Percentiles rank a stretch among this genome's conserved stretches.
Evolutionary conservation across 2,329 filamentous ascomycete genomes (phyloP).

Genomic region (Periconia sp.): DNA sequence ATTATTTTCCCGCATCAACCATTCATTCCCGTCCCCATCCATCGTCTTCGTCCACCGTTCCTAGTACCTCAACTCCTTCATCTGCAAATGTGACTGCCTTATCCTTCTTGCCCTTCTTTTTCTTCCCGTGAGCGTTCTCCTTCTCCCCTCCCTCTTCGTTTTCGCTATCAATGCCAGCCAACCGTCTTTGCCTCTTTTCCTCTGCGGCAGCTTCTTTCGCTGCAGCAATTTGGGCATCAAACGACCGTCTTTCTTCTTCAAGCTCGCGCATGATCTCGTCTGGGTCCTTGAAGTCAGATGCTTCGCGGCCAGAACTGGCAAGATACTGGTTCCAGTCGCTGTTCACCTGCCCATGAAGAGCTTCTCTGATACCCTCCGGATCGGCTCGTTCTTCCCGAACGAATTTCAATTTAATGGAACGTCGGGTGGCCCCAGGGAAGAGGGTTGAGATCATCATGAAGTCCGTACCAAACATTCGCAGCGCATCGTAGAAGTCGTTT

Average conservation of each 20-base stretch:
- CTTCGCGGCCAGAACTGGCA: conserved; percentile 27
- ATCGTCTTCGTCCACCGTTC: conserved; percentile 27
- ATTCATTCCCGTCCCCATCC: conserved; percentile 5
- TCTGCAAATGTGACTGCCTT: conserved; percentile 30
- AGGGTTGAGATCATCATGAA: conserved; percentile 78
- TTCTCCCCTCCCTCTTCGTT: conserved; percentile 13
- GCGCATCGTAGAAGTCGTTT: conserved; percentile 72
- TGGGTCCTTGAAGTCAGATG: conserved; percentile 41
- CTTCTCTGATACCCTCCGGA: conserved; percentile 64
- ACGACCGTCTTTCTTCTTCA: conserved; percentile 35
- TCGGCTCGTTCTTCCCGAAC: conserved; percentile 74
- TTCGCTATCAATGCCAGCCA: conserved; percentile 18
- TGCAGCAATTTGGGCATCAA: conserved; percentile 22
- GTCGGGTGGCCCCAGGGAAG: conserved; percentile 71
- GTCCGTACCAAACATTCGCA: conserved; percentile 78
- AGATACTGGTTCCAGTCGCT: conserved; percentile 47
- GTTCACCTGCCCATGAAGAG: conserved; percentile 53
- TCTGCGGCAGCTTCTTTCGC: conserved; percentile 23
- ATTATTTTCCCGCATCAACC: background rate
- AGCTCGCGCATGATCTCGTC: conserved; percentile 36
- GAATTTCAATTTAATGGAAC: conserved; percentile 80
- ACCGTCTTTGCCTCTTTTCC: conserved; percentile 34
- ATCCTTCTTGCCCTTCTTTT: conserved; percentile 30
- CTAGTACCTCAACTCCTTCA: conserved; percentile 34
- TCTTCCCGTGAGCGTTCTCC: conserved; percentile 28